Evolutionary conservation across 225 moss, liverwort and hornwort genomes (phyloP).

Genomic region (Sphagnum tenellum): DNA sequence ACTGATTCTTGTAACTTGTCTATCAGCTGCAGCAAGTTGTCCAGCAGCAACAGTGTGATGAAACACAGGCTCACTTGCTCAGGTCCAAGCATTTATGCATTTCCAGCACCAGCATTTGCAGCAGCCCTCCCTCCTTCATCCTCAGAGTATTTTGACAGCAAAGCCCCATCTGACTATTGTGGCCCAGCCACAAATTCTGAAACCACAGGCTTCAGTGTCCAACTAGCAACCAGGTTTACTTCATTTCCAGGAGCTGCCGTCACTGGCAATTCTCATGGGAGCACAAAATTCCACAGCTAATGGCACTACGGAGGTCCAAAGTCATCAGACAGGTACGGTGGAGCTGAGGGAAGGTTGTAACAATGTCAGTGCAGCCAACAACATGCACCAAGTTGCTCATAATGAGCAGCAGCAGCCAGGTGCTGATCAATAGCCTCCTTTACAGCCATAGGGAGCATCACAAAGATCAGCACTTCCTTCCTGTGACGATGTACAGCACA

Average conservation of each 20-base stretch:
- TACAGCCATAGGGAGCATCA: conserved; percentile 38
- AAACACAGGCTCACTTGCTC: conserved; percentile 14
- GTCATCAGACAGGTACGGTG: conserved; percentile 29
- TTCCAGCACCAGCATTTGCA: conserved; percentile 35
- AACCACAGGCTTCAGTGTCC: conserved; percentile 10
- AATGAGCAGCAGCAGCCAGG: conserved; percentile 46
- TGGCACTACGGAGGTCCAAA: conserved; percentile 31
- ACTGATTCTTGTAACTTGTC: not conserved
- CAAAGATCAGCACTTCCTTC: conserved; percentile 45
- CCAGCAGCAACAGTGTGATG: conserved; percentile 20
- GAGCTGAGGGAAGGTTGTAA: conserved; percentile 46
- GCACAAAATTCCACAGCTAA: conserved; percentile 29
- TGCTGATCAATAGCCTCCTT: conserved; percentile 32
- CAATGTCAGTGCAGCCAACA: conserved; percentile 34
- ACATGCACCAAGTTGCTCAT: conserved; percentile 31
- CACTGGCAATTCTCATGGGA: conserved; percentile 45
- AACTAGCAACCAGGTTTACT: conserved; percentile 10
- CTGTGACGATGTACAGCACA: conserved; percentile 52
- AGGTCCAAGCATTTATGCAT: conserved; percentile 31
- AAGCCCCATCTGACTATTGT: conserved; percentile 20
- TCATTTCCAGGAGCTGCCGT: conserved; percentile 10
- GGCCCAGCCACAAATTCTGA: not conserved
- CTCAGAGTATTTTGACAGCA: conserved; percentile 26
- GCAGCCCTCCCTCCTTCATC: conserved; percentile 1
- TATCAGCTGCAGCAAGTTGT: conserved; percentile 47